These are phyloP conservation scores for Canavalia gladiata DNA, from an alignment of 306 rosid species.

Conservation along the genomic window DNA sequence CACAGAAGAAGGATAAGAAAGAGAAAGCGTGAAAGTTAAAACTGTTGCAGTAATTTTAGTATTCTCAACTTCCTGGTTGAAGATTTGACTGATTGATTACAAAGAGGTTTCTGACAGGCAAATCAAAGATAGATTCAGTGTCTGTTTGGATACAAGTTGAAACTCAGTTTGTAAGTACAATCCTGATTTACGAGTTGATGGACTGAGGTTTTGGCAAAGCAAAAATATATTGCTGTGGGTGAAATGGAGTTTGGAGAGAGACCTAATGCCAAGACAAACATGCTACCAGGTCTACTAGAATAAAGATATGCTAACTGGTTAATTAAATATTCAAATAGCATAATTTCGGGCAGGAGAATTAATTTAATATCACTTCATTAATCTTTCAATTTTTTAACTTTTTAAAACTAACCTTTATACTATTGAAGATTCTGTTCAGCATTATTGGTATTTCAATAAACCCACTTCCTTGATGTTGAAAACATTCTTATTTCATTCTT, in stretches of 20 bases:
- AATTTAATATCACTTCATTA: neutral
- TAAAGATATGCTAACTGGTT: conserved; percentile 12
- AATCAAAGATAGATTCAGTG: neutral
- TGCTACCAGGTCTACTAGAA: neutral
- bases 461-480: neutral
- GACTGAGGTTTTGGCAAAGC: too few species aligned
- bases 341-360: neutral
- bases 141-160: too few species aligned
- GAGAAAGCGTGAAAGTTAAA: neutral
- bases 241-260: too few species aligned
- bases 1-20: conserved; percentile 1
- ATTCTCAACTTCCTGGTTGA: neutral
- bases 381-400: conserved; percentile 13
- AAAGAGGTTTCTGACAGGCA: neutral
- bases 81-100: neutral
- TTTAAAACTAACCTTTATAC: neutral
- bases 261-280: neutral
- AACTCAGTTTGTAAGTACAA: too few species aligned
- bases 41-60: conserved; percentile 1
- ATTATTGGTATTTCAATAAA: conserved; percentile 1
- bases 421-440: conserved; percentile 25
- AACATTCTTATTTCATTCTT: conserved; percentile 18
- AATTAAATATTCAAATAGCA: neutral
- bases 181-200: too few species aligned
- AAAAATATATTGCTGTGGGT: too few species aligned